Base-by-base conservation (phyloP, 2,329 filamentous ascomycete species). In the Talaromyces sp. region DNA sequence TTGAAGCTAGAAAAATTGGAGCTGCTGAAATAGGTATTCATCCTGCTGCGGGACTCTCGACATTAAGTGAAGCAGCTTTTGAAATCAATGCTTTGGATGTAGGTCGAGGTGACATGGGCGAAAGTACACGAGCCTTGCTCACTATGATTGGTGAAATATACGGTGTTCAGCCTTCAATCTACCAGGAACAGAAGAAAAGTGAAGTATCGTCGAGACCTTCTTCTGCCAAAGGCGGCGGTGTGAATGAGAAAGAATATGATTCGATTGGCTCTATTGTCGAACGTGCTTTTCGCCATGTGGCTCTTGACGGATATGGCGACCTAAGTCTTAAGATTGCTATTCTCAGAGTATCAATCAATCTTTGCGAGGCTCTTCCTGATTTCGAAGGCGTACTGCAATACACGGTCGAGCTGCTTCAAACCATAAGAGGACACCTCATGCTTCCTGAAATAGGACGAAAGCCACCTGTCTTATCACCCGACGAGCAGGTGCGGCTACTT, bases 1-100 rank as follows among this genome's bases (percentile, higher is more conserved):
- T 96, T 4, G 92, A 97, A 75, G 95, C 95, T 16, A 86, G 95
- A 42, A 97, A 96, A 54, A 84, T 93, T 55, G 93, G 93, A 35
- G 95, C 95, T 44, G 93, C 95, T n/a, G 95, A 98, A 72, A 91
- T 95, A 70, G 95, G 93, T 3, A 91, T 99, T 39, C 93, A 98
- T 76, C 95, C 95, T 44, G 93, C 93, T 18, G 92, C 93, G 9
- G 93, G 92, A 0, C 80, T 97, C 58, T 88, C 92, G 28, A 88
- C 88, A 12, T 79, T 95, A 33, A 89, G 87, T 63, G 75, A 78
- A 66, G 79, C 84, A 11, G 70, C 75, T 16, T 77, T 79, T 66
- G 74, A 78, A 65, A 74, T 79, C 25, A 78, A 79, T 66, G 74
- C 76, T 54, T 70, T 79, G 60, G 76, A 79, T 65, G 65, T 76